A percentile compares a stretch with the other conserved stretches of the same genome.
These are phyloP conservation scores for Gymnopus androsaceus DNA, from an alignment of 1,284 basidiomycete species.

Conservation along the genomic window DNA sequence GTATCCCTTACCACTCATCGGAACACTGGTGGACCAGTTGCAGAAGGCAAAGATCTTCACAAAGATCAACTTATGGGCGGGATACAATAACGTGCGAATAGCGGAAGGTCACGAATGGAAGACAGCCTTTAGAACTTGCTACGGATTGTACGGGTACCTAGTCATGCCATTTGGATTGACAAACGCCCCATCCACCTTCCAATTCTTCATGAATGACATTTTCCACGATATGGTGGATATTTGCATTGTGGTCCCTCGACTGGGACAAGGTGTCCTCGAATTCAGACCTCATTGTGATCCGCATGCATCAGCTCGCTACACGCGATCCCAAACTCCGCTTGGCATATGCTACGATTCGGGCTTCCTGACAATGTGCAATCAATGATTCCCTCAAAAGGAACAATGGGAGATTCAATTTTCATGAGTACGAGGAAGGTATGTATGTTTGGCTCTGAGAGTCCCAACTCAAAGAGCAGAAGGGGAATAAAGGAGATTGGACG, in stretches of 20 bases:
- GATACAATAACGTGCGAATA: too few relatives aligned
- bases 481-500: constrained; percentile 8
- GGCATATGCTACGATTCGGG: constrained; percentile 18
- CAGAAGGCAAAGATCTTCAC: too few relatives aligned
- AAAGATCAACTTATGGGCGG: too few relatives aligned
- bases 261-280: background rate
- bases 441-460: too few relatives aligned
- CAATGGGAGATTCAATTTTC: constrained; percentile 3
- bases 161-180: too few relatives aligned
- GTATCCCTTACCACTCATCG: too few relatives aligned
- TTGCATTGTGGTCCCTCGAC: background rate
- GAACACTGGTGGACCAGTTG: too few relatives aligned
- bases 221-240: background rate
- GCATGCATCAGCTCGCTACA: constrained; percentile 19
- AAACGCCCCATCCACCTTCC: too few relatives aligned
- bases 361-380: constrained; percentile 21
- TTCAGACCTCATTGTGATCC: background rate
- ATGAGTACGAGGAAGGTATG: constrained; percentile 2
- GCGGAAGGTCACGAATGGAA: too few relatives aligned
- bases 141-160: too few relatives aligned
- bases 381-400: constrained; percentile 26
- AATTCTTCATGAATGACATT: too few relatives aligned
- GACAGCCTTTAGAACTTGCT: too few relatives aligned
- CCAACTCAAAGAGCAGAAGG: constrained; percentile 1
- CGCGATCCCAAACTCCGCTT: constrained; percentile 21